These are phyloP conservation scores for Umbelopsis isabellina DNA, from an alignment of 192 early-diverging fungal species.

Conservation along the genomic window DNA sequence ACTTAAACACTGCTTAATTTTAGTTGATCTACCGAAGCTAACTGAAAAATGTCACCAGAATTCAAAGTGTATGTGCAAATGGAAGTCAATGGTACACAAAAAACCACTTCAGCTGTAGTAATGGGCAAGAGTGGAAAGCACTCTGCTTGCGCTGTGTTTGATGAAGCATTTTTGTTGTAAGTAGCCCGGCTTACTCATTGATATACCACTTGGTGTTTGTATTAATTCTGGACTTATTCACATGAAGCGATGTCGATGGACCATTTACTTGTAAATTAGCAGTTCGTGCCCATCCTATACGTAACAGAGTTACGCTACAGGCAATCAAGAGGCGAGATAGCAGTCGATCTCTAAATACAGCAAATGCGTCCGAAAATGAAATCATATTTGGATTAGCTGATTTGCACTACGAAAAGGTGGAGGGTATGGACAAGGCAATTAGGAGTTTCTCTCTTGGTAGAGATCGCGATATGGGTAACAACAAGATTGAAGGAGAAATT, in stretches of 20 bases:
- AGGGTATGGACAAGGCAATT: constrained; percentile 12
- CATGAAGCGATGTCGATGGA: not conserved
- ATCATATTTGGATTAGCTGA: constrained; percentile 5
- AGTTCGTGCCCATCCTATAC: constrained; percentile 6
- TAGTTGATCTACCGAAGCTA: not conserved
- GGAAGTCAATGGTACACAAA: constrained; percentile 5
- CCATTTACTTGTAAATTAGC: constrained; percentile 15
- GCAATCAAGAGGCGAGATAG: not conserved
- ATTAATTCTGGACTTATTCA: not conserved
- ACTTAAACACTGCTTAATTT: not conserved
- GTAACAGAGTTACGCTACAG: not conserved
- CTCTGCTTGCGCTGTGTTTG: not conserved
- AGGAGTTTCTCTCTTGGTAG: not conserved
- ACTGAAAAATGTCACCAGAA: not conserved
- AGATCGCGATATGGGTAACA: not conserved
- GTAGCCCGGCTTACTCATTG: not conserved
- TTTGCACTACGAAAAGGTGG: constrained; percentile 9
- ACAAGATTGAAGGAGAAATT: constrained; percentile 15
- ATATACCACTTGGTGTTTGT: no score
- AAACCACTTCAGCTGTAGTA: not conserved
- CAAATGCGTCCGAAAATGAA: not conserved
- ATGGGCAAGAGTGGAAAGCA: not conserved
- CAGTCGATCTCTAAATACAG: not conserved
- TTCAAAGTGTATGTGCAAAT: not conserved
- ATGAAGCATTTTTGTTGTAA: constrained; percentile 18